These are phyloP conservation scores for Coemansia sp. DNA, from an alignment of 192 early-diverging fungal genomes.

Conservation along the genomic window DNA sequence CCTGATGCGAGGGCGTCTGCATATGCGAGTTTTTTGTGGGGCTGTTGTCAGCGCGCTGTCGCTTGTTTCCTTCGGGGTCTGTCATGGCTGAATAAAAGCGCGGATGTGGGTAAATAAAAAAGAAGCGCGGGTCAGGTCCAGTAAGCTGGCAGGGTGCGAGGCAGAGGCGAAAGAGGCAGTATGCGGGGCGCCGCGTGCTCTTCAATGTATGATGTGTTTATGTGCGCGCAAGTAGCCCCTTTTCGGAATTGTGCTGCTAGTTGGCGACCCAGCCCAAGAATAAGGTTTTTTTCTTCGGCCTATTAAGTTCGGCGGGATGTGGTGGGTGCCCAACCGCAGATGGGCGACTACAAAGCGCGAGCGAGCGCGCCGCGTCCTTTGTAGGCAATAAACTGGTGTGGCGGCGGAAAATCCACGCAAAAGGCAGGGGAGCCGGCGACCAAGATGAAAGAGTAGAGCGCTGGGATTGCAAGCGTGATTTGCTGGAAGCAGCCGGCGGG, in stretches of 20 bases:
- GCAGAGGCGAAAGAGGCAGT: not conserved
- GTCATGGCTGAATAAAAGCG: no score
- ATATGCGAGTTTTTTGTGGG: slow-evolving; percentile 6
- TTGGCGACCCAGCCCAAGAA: not conserved
- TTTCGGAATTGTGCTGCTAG: not conserved
- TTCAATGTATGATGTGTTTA: no score
- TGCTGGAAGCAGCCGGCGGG: not conserved
- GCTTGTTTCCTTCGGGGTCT: slow-evolving; percentile 40
- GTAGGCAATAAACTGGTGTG: not conserved
- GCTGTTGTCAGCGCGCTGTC: slow-evolving; percentile 41
- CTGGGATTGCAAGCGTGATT: not conserved
- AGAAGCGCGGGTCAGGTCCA: not conserved
- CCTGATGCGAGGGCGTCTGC: not conserved
- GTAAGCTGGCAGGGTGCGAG: not conserved
- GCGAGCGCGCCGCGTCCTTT: not conserved
- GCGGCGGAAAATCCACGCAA: slow-evolving; percentile 3
- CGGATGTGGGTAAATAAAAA: no score
- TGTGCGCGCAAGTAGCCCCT: not conserved
- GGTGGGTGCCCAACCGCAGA: no score
- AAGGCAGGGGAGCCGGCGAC: not conserved
- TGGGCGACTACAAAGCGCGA: not conserved
- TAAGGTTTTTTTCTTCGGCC: not conserved
- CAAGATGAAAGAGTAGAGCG: slow-evolving; percentile 1
- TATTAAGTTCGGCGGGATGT: no score
- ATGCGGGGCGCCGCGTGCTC: not conserved